These are phyloP conservation scores for Blepharisma undulans DNA, from an alignment of 169 alveolate species.

Conservation along the genomic window DNA sequence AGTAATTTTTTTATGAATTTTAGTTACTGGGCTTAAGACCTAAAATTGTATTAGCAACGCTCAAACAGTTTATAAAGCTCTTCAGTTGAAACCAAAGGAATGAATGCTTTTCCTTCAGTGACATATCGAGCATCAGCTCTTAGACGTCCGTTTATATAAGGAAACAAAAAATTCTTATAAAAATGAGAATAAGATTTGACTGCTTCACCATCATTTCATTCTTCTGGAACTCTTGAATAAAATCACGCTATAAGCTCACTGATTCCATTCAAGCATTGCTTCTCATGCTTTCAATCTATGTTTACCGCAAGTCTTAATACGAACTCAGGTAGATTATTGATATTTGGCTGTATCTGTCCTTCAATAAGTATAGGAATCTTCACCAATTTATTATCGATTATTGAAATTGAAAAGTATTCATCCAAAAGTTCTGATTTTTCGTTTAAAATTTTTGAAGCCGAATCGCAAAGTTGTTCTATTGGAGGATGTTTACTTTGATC, in stretches of 20 bases:
- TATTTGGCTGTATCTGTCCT: not conserved
- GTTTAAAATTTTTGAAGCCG: not conserved
- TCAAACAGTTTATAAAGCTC: not conserved
- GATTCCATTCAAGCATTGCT: constrained; percentile 17
- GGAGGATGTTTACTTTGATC: constrained; percentile 17
- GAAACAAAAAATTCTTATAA: constrained; percentile 7
- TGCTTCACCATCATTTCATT: not conserved
- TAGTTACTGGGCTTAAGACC: no score
- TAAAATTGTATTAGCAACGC: not conserved
- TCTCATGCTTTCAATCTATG: constrained; percentile 14
- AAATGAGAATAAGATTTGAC: not conserved
- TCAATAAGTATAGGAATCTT: constrained; percentile 16
- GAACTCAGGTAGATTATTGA: constrained; percentile 19
- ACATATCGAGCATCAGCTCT: not conserved
- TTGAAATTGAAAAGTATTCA: not conserved
- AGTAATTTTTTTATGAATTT: no score
- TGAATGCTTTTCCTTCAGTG: not conserved
- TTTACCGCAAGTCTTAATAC: not conserved
- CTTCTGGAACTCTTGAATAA: constrained; percentile 24
- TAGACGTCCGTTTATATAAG: not conserved
- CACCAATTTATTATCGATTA: not conserved
- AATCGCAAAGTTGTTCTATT: not conserved
- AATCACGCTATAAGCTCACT: constrained; percentile 21
- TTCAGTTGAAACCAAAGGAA: constrained; percentile 23
- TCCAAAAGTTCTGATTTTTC: constrained; percentile 6